Percentiles rank a stretch among this genome's conserved stretches.
Conservation (phyloP, 2,329 filamentous ascomycete species). For the Monilinia fructicola region DNA sequence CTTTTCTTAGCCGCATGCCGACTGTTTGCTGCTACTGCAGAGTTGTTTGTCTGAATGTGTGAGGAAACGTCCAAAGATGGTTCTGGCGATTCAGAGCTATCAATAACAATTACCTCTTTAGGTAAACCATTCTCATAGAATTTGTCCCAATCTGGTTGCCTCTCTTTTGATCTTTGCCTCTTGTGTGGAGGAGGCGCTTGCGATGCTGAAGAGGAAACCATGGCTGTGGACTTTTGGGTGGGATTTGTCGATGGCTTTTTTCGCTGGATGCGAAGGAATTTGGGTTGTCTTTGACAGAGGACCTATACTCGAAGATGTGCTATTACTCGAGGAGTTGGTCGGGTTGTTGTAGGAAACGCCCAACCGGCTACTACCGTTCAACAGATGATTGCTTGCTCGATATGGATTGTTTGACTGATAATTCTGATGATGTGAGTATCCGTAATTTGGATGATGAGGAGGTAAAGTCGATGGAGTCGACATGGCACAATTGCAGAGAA, state of each 20-base stretch:
- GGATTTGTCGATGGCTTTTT: conserved; percentile 27
- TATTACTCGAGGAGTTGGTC: conserved; percentile 38
- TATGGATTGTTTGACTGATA: conserved; percentile 57
- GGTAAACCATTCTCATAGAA: conserved; percentile 84
- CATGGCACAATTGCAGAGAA: conserved; percentile 50
- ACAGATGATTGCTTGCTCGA: conserved; percentile 46
- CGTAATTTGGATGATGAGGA: conserved; percentile 64
- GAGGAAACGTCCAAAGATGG: conserved; percentile 43
- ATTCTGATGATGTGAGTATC: conserved; percentile 56
- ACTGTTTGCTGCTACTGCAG: conserved; percentile 41
- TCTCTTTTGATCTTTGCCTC: conserved; percentile 44
- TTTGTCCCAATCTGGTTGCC: conserved; percentile 72
- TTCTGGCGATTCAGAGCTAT: conserved; percentile 60
- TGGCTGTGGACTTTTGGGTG: conserved; percentile 40
- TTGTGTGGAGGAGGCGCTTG: conserved; percentile 42
- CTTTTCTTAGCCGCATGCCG: conserved; percentile 73
- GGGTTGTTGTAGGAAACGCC: conserved; percentile 38
- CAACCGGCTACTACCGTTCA: conserved; percentile 39
- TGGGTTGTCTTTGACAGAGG: conserved; percentile 34
- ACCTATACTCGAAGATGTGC: conserved; percentile 32
- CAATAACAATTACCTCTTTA: conserved; percentile 82
- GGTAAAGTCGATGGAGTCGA: conserved; percentile 78
- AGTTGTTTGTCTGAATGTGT: conserved; percentile 40
- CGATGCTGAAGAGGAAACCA: conserved; percentile 37
- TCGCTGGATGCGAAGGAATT: conserved; percentile 27